Conservation (phyloP, 1,284 basidiomycete species). For the Malassezia globosa region DNA sequence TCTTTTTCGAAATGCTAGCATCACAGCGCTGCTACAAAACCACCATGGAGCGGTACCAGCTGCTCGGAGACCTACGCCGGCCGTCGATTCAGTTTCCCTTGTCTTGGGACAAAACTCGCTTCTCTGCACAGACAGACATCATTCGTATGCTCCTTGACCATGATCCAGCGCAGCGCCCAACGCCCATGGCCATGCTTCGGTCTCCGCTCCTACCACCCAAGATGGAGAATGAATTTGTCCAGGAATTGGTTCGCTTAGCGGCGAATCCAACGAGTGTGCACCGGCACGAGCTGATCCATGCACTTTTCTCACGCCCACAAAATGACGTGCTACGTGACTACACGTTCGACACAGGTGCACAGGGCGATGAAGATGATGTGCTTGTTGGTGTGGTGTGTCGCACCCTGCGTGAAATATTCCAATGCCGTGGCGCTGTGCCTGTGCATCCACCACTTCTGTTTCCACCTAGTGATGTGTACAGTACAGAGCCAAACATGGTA, state of each 20-base stretch:
- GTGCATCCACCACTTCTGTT: conserved; percentile 71
- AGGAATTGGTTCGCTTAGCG: conserved; percentile 65
- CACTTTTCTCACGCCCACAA: conserved; percentile 49
- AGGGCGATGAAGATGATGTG: conserved; percentile 60
- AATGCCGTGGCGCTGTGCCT: conserved; percentile 77
- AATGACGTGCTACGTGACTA: conserved; percentile 59
- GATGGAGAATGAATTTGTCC: conserved; percentile 73
- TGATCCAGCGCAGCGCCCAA: conserved; percentile 68
- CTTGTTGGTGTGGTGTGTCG: conserved; percentile 68
- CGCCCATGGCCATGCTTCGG: conserved; percentile 70
- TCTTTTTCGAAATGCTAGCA: conserved; percentile 96
- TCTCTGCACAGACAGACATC: conserved; percentile 54
- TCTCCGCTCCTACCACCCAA: conserved; percentile 64
- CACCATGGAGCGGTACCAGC: conserved; percentile 69
- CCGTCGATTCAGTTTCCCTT: conserved; percentile 64
- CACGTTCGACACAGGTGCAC: conserved; percentile 65
- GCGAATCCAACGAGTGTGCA: conserved; percentile 50
- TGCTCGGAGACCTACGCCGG: conserved; percentile 66
- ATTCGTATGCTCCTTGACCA: conserved; percentile 74
- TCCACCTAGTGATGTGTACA: conserved; percentile 58
- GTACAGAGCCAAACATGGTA: conserved; percentile 74
- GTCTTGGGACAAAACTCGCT: conserved; percentile 56
- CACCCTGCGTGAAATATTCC: conserved; percentile 64
- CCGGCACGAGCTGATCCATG: conserved; percentile 36
- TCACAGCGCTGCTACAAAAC: conserved; percentile 59